Evolutionary conservation across 768 basidiomycete genomes (phyloP).

Genomic region (Phylloporus scabripes): DNA sequence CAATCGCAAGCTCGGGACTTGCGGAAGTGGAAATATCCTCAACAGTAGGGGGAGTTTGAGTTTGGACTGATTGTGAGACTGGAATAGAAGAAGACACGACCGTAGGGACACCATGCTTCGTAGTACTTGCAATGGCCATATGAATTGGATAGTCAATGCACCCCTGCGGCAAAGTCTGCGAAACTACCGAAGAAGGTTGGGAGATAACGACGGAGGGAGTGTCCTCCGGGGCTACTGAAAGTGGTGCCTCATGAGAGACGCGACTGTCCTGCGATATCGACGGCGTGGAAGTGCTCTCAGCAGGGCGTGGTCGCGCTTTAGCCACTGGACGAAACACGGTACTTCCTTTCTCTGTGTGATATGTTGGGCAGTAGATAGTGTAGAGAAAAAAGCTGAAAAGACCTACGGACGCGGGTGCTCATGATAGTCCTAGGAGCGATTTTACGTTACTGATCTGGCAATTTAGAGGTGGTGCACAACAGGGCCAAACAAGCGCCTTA

Average conservation of each 20-base stretch:
- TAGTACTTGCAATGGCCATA: not conserved
- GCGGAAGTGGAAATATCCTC: not conserved
- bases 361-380: slow-evolving; percentile 1
- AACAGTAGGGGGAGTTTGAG: not conserved
- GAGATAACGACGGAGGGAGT: not conserved
- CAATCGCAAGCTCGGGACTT: slow-evolving; percentile 7
- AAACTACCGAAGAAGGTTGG: slow-evolving; percentile 3
- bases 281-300: slow-evolving; percentile 17
- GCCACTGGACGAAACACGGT: slow-evolving; percentile 64
- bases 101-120: slow-evolving; percentile 14
- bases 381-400: not conserved
- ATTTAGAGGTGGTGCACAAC: slow-evolving; percentile 13
- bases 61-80: not conserved
- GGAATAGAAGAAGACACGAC: slow-evolving; percentile 15
- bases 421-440: slow-evolving; percentile 20
- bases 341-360: slow-evolving; percentile 60
- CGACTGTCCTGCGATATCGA: slow-evolving; percentile 13
- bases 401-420: slow-evolving; percentile 60
- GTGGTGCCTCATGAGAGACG: slow-evolving; percentile 9
- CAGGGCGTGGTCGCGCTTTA: slow-evolving; percentile 46
- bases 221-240: not conserved
- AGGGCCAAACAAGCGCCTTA: slow-evolving; percentile 26
- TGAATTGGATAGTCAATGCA: slow-evolving; percentile 2
- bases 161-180: slow-evolving; percentile 9
- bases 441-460: not conserved